These are phyloP conservation scores for Aspergillus ochraceoroseus DNA, from an alignment of 2,329 filamentous ascomycete species.

Conservation along the genomic window DNA sequence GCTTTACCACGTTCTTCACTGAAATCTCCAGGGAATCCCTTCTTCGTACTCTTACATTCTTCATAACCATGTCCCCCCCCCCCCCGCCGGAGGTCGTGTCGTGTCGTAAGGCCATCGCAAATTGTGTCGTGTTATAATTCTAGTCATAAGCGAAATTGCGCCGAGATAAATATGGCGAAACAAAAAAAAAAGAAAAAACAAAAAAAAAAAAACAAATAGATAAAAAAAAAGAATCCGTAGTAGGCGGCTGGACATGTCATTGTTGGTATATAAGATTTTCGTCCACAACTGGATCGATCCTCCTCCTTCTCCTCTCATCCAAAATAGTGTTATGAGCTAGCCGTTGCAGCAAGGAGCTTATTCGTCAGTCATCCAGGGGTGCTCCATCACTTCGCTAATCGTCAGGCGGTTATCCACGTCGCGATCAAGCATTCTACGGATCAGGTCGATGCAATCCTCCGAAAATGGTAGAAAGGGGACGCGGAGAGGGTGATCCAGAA, in stretches of 20 bases:
- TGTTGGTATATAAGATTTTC: slow-evolving; percentile 3
- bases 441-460: slow-evolving; percentile 87
- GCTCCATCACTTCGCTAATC: slow-evolving; percentile 82
- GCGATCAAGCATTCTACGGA: slow-evolving; percentile 86
- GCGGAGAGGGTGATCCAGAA: slow-evolving; percentile 92
- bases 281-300: not conserved
- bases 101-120: slow-evolving; percentile 15
- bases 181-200: slow-evolving; percentile 2
- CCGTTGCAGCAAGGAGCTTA: slow-evolving; percentile 11
- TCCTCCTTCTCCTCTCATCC: slow-evolving; percentile 8
- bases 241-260: slow-evolving; percentile 7
- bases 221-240: slow-evolving; percentile 1
- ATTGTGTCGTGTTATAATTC: slow-evolving; percentile 11
- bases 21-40: not conserved
- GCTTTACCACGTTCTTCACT: slow-evolving; percentile 1
- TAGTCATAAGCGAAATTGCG: slow-evolving; percentile 11
- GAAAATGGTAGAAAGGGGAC: slow-evolving; percentile 65
- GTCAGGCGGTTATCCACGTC: slow-evolving; percentile 76
- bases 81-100: no score
- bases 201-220: slow-evolving; percentile 3
- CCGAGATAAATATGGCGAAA: slow-evolving; percentile 5
- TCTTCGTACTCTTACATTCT: slow-evolving; percentile 7
- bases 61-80: slow-evolving; percentile 8
- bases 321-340: slow-evolving; percentile 1
- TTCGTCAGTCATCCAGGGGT: slow-evolving; percentile 63